These are phyloP conservation scores for Lactuca sativa DNA, from an alignment of 129 eudicot genomes.

Conservation along the genomic window DNA sequence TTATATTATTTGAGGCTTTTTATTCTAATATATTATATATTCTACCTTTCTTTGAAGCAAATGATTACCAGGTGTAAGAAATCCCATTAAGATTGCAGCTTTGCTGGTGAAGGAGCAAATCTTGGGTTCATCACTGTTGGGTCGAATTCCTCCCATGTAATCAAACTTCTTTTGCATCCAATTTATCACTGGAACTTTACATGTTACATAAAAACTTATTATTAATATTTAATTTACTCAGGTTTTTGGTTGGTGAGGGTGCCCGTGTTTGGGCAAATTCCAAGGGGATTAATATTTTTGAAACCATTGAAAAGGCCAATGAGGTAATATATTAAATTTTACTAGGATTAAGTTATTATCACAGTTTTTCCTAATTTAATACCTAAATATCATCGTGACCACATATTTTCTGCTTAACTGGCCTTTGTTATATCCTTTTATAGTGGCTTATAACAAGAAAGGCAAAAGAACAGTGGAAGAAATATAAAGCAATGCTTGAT, in stretches of 20 bases:
- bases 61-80: constrained; percentile 78
- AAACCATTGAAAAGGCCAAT: constrained; percentile 46
- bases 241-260: constrained; percentile 96
- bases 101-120: constrained; percentile 77
- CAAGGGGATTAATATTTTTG: constrained; percentile 48
- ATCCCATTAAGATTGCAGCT: constrained; percentile 82
- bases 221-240: constrained; percentile 24
- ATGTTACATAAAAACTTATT: neutral
- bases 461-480: constrained; percentile 73
- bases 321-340: constrained; percentile 41
- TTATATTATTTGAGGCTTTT: constrained; percentile 3
- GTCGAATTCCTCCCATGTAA: constrained; percentile 94
- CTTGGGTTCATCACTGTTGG: constrained; percentile 69
- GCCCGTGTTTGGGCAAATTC: constrained; percentile 82
- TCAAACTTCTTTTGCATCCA: neutral
- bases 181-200: neutral
- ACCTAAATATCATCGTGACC: neutral
- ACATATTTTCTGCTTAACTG: constrained; percentile 3
- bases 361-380: neutral
- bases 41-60: constrained; percentile 56
- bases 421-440: constrained; percentile 8
- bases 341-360: neutral
- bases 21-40: constrained; percentile 30
- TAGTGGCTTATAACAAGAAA: constrained; percentile 88
- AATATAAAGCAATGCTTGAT: constrained; percentile 78